Conservation (phyloP, 148 eudicot genomes). For the Fallopia convolvulus region DNA sequence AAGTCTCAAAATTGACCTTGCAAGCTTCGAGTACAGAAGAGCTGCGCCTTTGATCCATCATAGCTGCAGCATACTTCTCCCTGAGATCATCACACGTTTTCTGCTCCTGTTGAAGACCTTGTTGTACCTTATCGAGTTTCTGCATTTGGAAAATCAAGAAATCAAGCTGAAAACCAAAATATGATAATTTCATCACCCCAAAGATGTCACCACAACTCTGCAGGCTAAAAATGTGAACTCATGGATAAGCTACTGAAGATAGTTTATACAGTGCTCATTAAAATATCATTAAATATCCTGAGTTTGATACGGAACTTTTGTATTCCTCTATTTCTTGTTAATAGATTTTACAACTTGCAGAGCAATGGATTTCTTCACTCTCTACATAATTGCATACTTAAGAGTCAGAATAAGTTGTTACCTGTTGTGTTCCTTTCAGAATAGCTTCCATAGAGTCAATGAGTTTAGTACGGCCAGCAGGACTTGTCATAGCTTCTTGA, state of each 20-base stretch:
- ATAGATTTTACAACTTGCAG: too few relatives aligned
- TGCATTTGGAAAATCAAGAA: constrained; percentile 17
- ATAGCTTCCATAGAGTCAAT: constrained; percentile 59
- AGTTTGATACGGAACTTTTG: too few relatives aligned
- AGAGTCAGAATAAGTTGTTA: constrained; percentile 14
- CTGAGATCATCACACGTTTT: constrained; percentile 36
- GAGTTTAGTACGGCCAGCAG: constrained; percentile 54
- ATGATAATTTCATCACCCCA: too few relatives aligned
- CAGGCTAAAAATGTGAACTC: too few relatives aligned
- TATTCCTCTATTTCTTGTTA: too few relatives aligned
- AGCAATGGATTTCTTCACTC: not conserved
- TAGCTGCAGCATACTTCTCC: constrained; percentile 40
- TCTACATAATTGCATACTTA: not conserved
- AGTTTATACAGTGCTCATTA: too few relatives aligned
- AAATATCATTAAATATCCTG: too few relatives aligned
- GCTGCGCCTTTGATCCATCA: constrained; percentile 41
- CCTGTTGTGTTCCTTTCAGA: constrained; percentile 52
- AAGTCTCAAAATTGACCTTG: constrained; percentile 29
- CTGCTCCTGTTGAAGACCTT: constrained; percentile 32
- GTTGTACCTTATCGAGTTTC: constrained; percentile 55
- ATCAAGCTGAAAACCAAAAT: not conserved
- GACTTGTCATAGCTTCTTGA: constrained; percentile 50
- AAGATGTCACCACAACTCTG: too few relatives aligned
- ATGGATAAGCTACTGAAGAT: not conserved
- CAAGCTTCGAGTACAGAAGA: constrained; percentile 38